Conservation (phyloP, 2,329 filamentous ascomycete species). For the Talaromyces sp. region DNA sequence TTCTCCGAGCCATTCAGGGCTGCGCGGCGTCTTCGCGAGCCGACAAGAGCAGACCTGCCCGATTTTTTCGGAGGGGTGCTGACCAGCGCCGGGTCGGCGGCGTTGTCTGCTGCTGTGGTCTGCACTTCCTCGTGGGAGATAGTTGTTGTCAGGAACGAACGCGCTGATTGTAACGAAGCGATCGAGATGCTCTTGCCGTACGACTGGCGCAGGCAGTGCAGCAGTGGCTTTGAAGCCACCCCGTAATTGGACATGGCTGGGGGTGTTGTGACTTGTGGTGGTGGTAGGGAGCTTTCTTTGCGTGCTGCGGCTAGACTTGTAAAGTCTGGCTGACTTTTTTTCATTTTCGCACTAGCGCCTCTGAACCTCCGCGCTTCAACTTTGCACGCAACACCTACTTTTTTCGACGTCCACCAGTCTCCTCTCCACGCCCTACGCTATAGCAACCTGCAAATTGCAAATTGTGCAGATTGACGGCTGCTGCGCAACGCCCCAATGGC, state of each 20-base stretch:
- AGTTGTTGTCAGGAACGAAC: constrained; percentile 46
- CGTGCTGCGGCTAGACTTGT: neutral
- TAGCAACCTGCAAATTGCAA: neutral
- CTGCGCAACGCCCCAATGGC: constrained; percentile 24
- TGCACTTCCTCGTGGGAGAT: constrained; percentile 40
- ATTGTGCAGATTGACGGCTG: neutral
- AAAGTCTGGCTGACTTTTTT: constrained; percentile 22
- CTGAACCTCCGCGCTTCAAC: constrained; percentile 24
- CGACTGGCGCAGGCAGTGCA: constrained; percentile 36
- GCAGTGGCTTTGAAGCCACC: constrained; percentile 36
- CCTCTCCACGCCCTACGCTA: neutral
- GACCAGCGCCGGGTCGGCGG: constrained; percentile 62
- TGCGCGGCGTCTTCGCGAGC: constrained; percentile 76
- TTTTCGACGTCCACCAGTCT: neutral
- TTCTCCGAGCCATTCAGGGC: constrained; percentile 60
- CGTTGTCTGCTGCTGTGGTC: constrained; percentile 27
- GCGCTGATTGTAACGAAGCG: constrained; percentile 32
- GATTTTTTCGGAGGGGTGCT: constrained; percentile 58
- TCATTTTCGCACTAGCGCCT: constrained; percentile 22
- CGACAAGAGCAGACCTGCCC: constrained; percentile 66
- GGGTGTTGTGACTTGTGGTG: neutral
- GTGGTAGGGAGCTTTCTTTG: neutral
- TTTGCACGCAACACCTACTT: constrained; percentile 13
- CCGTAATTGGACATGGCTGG: constrained; percentile 35
- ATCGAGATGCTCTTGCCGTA: constrained; percentile 27